Base-by-base conservation (phyloP, 768 basidiomycete genomes). In the Lepiota subincarnata region DNA sequence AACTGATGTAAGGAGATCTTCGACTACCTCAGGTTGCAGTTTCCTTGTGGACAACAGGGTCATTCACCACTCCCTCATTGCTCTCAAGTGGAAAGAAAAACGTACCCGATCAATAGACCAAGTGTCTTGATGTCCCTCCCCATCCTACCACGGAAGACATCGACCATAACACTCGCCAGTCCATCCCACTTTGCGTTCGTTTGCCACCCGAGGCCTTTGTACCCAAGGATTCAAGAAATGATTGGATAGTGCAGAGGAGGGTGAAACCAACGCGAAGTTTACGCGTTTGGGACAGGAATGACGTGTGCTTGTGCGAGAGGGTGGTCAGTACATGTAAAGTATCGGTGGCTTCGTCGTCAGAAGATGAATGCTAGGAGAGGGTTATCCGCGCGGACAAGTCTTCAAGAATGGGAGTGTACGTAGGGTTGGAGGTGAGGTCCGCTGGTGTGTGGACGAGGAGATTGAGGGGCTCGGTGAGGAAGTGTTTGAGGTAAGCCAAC, bases 401-500 rank as follows among this genome's bases (percentile, higher is more conserved):
- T 11, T 37, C 4, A 45, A 54, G 19, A n/a, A 48, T 24, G 2
- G 45, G 38, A 4, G 18, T 13, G 28, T 54, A 54, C 4, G 18
- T 18, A 5, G 37, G 18, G n/a, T 28, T 38, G 4, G 44, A 41
- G 37, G 38, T 6, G 28, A 48, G 31, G 4, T 26, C 26, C 18
- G 37, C 6, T 8, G 53, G 45, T 8, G 45, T 45, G 19, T 64
- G 64, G 6, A 70, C 63, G 12, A 85, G 67, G 6, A 75, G 44
- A 2, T 78, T 73, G 12, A 88, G 65, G 0, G 84, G 81, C 19
- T 87, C 80, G 24, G 75, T 51, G 28, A 66, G 74, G 58, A 87
- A 89, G 64, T 91, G 89, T 56, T 86, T 86, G 64, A 90, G 65
- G 62, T 88, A 73, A 0, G 73, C 73, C 2, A 90, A 68, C 86